Percentiles rank a stretch among this genome's conserved stretches.
Conservation (phyloP, 176 grass and related monocot species). For the Musa schizocarpa region DNA sequence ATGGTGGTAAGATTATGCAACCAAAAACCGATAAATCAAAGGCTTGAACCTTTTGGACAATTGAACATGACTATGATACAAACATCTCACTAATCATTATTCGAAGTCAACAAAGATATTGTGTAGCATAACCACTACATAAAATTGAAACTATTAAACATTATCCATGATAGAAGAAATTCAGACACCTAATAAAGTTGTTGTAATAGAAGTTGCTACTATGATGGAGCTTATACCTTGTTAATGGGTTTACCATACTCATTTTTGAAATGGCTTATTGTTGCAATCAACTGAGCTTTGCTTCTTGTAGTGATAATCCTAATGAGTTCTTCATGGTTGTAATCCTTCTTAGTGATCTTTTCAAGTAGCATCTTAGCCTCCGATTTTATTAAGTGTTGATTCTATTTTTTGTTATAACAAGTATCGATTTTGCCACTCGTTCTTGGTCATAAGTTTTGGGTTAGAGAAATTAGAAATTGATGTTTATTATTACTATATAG, state of each 20-base stretch:
- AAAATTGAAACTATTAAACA: too few species aligned
- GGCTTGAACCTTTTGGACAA: background rate
- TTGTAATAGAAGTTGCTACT: background rate
- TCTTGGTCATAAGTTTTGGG: too few species aligned
- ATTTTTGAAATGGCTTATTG: slow-evolving; percentile 79
- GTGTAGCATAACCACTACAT: background rate
- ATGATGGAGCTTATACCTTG: slow-evolving; percentile 35
- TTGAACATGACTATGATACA: background rate
- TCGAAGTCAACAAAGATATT: background rate
- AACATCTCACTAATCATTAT: background rate
- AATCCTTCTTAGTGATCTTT: slow-evolving; percentile 73
- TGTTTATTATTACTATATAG: too few species aligned
- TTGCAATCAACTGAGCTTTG: slow-evolving; percentile 67
- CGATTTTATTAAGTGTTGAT: slow-evolving; percentile 40
- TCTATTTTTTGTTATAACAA: too few species aligned
- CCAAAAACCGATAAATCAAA: background rate
- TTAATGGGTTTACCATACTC: slow-evolving; percentile 64
- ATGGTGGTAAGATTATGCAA: background rate
- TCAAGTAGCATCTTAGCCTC: slow-evolving; percentile 77
- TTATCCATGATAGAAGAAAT: too few species aligned
- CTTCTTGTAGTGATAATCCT: slow-evolving; percentile 86
- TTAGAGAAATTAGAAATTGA: too few species aligned
- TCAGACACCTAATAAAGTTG: too few species aligned
- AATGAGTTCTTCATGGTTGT: slow-evolving; percentile 67
- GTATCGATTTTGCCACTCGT: too few species aligned